These are phyloP conservation scores for Zea mays DNA, from an alignment of 176 grass and related monocot species.

Conservation along the genomic window Zm-B73-REFERENCE-NAM-5.0 NC_050101.1:178978501-178979000, in stretches of 20 bases:
- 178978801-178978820: conserved; percentile 69
- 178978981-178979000: conserved; percentile 86
- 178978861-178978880: conserved; percentile 87
- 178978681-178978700: conserved; percentile 75
- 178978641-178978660: conserved; percentile 60
- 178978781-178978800: conserved; percentile 55
- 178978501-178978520: conserved; percentile 73
- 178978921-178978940: conserved; percentile 18
- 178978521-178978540: conserved; percentile 52
- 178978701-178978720: conserved; percentile 55
- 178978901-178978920: background rate
- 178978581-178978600: conserved; percentile 11
- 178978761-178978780: conserved; percentile 64
- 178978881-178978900: background rate
- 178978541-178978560: conserved; percentile 62
- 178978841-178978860: conserved; percentile 76
- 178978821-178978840: conserved; percentile 91
- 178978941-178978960: conserved; percentile 10
- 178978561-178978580: background rate
- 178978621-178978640: conserved; percentile 13
- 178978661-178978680: conserved; percentile 64
- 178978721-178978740: conserved; percentile 59
- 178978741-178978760: conserved; percentile 60
- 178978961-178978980: conserved; percentile 50
- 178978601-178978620: background rate